Conservation (phyloP, 768 basidiomycete genomes). For the Leccinum fibrillosum region DNA sequence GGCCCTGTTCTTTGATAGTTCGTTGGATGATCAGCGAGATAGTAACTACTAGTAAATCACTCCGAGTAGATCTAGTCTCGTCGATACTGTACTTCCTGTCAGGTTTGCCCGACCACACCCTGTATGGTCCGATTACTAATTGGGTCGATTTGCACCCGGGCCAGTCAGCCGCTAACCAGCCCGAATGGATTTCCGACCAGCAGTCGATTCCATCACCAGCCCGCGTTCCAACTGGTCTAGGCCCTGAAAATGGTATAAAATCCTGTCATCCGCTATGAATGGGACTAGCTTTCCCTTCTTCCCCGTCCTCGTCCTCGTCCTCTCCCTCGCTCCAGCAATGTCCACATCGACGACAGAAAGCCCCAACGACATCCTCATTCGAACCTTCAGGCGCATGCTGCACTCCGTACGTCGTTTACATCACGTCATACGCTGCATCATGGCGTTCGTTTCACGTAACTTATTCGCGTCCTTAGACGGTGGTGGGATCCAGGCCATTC, state of each 20-base stretch:
- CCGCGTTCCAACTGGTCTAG: background rate
- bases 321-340: background rate
- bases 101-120: background rate
- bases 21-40: no score
- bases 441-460: no score
- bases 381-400: background rate
- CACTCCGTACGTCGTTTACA: background rate
- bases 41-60: no score
- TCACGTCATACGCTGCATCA: background rate
- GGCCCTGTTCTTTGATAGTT: no score
- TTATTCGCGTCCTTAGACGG: background rate
- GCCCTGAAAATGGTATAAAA: background rate
- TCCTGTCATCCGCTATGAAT: background rate
- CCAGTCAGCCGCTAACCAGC: background rate
- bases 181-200: background rate
- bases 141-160: background rate
- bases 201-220: background rate
- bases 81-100: no score
- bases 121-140: background rate
- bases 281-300: background rate
- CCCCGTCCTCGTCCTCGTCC: background rate
- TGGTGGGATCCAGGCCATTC: slow-evolving; percentile 3
- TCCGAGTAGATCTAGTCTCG: no score
- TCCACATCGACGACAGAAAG: background rate
- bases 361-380: slow-evolving; percentile 2